Conservation (phyloP, 2,329 filamentous ascomycete genomes). For the Dendrostoma leiphaemia region DNA sequence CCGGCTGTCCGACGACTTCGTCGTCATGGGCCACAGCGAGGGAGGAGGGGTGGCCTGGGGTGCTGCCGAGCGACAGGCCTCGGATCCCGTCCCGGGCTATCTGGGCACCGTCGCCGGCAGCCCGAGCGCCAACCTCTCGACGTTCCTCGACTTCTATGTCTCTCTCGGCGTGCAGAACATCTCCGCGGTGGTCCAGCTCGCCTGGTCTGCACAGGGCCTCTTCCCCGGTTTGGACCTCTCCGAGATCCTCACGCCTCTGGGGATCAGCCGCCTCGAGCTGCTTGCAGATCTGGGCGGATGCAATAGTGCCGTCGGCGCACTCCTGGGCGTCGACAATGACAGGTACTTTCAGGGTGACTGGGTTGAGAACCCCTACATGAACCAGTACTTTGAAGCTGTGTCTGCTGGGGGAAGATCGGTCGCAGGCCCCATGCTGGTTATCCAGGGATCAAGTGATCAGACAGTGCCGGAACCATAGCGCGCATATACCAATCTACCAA, state of each 20-base stretch:
- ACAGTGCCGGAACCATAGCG: no score
- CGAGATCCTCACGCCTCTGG: slow-evolving; percentile 28
- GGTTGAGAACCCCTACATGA: slow-evolving; percentile 20
- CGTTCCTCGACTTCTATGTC: not conserved
- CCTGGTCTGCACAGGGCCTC: slow-evolving; percentile 16
- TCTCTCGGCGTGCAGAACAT: slow-evolving; percentile 21
- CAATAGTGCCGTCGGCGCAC: slow-evolving; percentile 1
- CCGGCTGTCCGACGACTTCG: slow-evolving; percentile 34
- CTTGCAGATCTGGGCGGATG: slow-evolving; percentile 7
- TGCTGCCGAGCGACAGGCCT: slow-evolving; percentile 31
- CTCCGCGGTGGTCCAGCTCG: slow-evolving; percentile 21
- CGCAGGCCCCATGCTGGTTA: slow-evolving; percentile 34
- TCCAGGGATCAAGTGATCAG: slow-evolving; percentile 31
- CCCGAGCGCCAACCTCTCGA: slow-evolving; percentile 26
- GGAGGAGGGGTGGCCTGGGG: slow-evolving; percentile 44
- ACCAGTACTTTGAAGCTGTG: slow-evolving; percentile 24
- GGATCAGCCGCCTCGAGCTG: slow-evolving; percentile 21
- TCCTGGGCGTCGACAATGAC: slow-evolving; percentile 15
- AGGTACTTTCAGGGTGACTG: slow-evolving; percentile 21
- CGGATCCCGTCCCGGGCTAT: slow-evolving; percentile 32
- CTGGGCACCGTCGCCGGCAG: slow-evolving; percentile 33
- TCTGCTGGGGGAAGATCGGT: slow-evolving; percentile 31
- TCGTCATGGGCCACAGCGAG: slow-evolving; percentile 31
- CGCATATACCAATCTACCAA: no score
- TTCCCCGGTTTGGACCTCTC: slow-evolving; percentile 26